Percentiles rank a stretch among this genome's conserved stretches.
phyloP scores from a whole-genome alignment of 352 stramenopile genomes.

The Phytophthora melonis region DNA sequence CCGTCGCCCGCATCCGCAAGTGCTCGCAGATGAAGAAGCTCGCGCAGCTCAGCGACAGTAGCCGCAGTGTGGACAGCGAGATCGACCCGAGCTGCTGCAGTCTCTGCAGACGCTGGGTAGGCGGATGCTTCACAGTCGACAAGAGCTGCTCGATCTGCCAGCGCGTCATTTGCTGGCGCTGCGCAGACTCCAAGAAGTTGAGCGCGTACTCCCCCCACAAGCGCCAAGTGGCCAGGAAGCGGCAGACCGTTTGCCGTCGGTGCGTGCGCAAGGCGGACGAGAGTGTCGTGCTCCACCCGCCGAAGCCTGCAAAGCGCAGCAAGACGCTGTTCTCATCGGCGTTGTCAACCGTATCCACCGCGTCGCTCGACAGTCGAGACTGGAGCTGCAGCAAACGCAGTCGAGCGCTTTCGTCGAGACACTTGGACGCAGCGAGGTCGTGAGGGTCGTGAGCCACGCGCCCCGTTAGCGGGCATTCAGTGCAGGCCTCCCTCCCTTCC shows the following conservation, averaged over 20 bases:
- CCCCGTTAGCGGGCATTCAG: not conserved
- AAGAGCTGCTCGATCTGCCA: slow-evolving; percentile 40
- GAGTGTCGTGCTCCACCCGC: slow-evolving; percentile 6
- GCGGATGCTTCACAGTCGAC: slow-evolving; percentile 14
- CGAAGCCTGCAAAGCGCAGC: slow-evolving; percentile 1
- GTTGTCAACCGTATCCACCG: slow-evolving; percentile 20
- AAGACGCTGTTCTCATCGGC: not conserved
- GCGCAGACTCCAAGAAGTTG: slow-evolving; percentile 19
- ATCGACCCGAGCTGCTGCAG: slow-evolving; percentile 20
- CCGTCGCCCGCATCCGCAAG: slow-evolving; percentile 13
- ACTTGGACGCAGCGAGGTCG: not conserved
- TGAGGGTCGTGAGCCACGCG: too few relatives aligned
- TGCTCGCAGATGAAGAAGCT: slow-evolving; percentile 37
- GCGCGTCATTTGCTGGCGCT: slow-evolving; percentile 28
- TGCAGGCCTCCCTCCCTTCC: not conserved
- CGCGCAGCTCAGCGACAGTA: slow-evolving; percentile 15
- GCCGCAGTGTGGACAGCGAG: not conserved
- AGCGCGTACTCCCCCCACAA: slow-evolving; percentile 23
- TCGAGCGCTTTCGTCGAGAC: slow-evolving; percentile 14
- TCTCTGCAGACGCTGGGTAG: slow-evolving; percentile 32
- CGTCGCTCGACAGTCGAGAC: slow-evolving; percentile 18
- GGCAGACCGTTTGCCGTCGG: slow-evolving; percentile 32
- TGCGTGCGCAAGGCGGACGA: slow-evolving; percentile 32
- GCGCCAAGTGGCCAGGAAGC: slow-evolving; percentile 25
- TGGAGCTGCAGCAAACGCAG: slow-evolving; percentile 11